phyloP scores from a whole-genome alignment of 768 basidiomycete genomes.

The Macrocybe gigantea region DNA sequence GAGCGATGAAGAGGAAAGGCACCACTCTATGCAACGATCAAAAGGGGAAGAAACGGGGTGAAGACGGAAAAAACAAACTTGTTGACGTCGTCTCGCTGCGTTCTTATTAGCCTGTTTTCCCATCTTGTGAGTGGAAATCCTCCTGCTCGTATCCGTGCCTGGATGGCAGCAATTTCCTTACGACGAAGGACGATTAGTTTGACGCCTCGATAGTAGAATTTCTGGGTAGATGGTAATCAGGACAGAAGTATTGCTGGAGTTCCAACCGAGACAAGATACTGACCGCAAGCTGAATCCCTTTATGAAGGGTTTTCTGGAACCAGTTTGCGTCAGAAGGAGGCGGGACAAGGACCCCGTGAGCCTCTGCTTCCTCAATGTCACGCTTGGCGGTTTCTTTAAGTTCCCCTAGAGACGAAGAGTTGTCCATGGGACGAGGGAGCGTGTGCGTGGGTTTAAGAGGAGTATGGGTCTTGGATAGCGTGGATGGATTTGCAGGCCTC shows the following conservation, averaged over 20 bases:
- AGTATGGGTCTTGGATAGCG: constrained; percentile 16
- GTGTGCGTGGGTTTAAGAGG: constrained; percentile 24
- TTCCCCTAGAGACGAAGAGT: constrained; percentile 14
- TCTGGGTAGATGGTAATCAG: constrained; percentile 31
- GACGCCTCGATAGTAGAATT: constrained; percentile 80
- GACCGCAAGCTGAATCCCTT: constrained; percentile 41
- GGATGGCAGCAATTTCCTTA: constrained; percentile 47
- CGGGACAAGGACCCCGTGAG: constrained; percentile 63
- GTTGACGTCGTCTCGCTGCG: constrained; percentile 59
- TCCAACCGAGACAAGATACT: constrained; percentile 7
- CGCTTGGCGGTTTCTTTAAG: constrained; percentile 50
- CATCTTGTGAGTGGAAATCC: constrained; percentile 59
- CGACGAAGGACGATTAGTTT: constrained; percentile 66
- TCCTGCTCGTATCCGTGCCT: constrained; percentile 48
- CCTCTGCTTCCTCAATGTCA: constrained; percentile 60
- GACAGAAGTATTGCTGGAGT: constrained; percentile 5
- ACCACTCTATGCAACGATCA: constrained; percentile 45
- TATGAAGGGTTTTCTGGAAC: constrained; percentile 44
- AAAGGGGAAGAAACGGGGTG: constrained; percentile 7
- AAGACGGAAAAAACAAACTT: constrained; percentile 40
- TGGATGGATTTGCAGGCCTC: constrained; percentile 6
- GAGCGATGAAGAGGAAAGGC: constrained; percentile 70
- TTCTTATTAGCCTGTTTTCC: constrained; percentile 65
- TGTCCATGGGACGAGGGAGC: constrained; percentile 10
- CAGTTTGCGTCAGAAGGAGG: constrained; percentile 58